These are phyloP conservation scores for Fragaria vesca DNA, from an alignment of 306 rosid genomes.

Conservation along the genomic window DNA sequence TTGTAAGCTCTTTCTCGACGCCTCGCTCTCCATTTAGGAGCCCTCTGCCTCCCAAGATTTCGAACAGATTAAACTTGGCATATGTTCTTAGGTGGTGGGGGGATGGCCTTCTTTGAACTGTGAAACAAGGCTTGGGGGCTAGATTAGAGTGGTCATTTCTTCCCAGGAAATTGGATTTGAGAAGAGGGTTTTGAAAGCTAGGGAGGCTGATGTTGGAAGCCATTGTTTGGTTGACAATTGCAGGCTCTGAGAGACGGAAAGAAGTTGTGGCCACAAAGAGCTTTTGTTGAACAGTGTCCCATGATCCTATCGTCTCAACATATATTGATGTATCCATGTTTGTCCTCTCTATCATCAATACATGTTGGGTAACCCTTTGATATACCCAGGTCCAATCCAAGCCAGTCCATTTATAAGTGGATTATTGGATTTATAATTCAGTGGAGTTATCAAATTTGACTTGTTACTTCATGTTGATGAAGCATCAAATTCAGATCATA, in stretches of 20 bases:
- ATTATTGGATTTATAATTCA: background rate
- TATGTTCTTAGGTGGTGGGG: slow-evolving; percentile 17
- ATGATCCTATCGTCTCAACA: slow-evolving; percentile 10
- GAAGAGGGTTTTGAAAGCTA: slow-evolving; percentile 35
- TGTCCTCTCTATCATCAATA: background rate
- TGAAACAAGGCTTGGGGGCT: slow-evolving; percentile 29
- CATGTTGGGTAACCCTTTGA: background rate
- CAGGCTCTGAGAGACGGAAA: background rate
- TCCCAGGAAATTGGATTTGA: slow-evolving; percentile 61
- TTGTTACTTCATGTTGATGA: background rate
- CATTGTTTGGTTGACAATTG: slow-evolving; percentile 36
- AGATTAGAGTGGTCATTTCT: slow-evolving; percentile 36
- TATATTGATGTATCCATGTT: background rate
- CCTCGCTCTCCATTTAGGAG: slow-evolving; percentile 81
- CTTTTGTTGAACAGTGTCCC: background rate
- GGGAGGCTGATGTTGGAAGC: slow-evolving; percentile 49
- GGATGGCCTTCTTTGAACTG: slow-evolving; percentile 29
- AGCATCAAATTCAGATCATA: no score
- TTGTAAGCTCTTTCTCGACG: slow-evolving; percentile 53
- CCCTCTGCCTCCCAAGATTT: slow-evolving; percentile 91
- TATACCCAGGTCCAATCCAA: background rate
- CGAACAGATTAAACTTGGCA: slow-evolving; percentile 62
- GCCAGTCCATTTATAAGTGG: background rate
- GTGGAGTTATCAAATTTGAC: background rate
- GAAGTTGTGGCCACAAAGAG: background rate